Evolutionary conservation across 441 rosid species (phyloP).

Genomic region (Francoa sonchifolia): DNA sequence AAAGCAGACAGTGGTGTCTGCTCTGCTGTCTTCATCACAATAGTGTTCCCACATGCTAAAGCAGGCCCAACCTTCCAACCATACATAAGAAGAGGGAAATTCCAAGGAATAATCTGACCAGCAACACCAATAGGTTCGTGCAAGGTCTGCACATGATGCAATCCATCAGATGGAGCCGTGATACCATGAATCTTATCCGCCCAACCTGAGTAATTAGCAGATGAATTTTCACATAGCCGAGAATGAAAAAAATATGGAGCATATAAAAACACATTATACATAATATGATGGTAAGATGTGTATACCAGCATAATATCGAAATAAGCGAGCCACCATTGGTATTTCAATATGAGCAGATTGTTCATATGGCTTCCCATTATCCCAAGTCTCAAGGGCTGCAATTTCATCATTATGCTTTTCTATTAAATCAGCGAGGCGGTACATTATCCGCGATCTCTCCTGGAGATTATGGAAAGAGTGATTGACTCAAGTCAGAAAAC

Average conservation of each 20-base stretch:
- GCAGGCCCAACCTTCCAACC: constrained; percentile 56
- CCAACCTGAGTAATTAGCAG: no score
- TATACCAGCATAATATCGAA: constrained; percentile 80
- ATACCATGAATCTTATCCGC: constrained; percentile 87
- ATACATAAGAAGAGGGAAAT: constrained; percentile 52
- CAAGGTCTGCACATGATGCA: constrained; percentile 62
- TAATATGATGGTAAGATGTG: no score
- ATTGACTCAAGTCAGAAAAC: background rate
- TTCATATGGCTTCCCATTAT: constrained; percentile 59
- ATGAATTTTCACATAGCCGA: no score
- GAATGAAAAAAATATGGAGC: no score
- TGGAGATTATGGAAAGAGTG: constrained; percentile 18
- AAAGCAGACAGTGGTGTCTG: constrained; percentile 87
- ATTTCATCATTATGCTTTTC: constrained; percentile 49
- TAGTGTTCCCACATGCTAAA: constrained; percentile 82
- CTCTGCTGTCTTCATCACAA: constrained; percentile 80
- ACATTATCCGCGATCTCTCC: constrained; percentile 68
- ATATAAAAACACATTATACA: no score
- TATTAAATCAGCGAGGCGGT: constrained; percentile 59
- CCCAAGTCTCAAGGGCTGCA: constrained; percentile 50
- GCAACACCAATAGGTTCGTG: constrained; percentile 78
- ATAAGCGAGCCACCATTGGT: constrained; percentile 24
- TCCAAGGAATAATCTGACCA: constrained; percentile 80
- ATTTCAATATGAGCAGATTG: constrained; percentile 41
- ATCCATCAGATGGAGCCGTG: no score